Conservation (phyloP, 2,329 filamentous ascomycete species). For the Fusarium xyrophilum region DNA sequence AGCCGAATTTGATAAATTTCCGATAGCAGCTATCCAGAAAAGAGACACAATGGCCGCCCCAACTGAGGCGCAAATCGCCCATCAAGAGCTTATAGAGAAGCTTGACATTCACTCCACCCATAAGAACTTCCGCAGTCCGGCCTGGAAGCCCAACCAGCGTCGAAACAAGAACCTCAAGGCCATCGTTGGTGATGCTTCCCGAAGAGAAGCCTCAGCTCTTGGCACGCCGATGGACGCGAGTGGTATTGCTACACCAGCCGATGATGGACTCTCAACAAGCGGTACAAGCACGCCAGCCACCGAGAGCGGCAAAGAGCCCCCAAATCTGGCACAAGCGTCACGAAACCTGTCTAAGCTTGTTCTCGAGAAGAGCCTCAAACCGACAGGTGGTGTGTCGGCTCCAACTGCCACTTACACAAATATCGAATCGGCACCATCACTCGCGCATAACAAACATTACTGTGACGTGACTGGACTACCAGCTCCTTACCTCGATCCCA, state of each 20-base stretch:
- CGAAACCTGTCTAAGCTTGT: conserved; percentile 87
- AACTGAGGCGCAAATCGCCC: conserved; percentile 77
- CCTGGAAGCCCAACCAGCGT: conserved; percentile 91
- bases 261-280: conserved; percentile 63
- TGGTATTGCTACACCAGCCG: conserved; percentile 72
- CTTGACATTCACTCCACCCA: conserved; percentile 88
- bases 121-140: conserved; percentile 87
- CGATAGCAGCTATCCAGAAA: not conserved
- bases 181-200: conserved; percentile 86
- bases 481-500: conserved; percentile 93
- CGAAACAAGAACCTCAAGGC: conserved; percentile 99
- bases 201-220: conserved; percentile 86
- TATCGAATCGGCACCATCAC: conserved; percentile 90
- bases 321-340: conserved; percentile 88
- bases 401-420: conserved; percentile 91
- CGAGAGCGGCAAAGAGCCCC: conserved; percentile 53
- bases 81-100: conserved; percentile 85
- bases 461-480: conserved; percentile 94
- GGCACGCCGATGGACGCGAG: conserved; percentile 79
- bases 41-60: conserved; percentile 64
- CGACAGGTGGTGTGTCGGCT: conserved; percentile 50
- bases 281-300: conserved; percentile 64
- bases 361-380: conserved; percentile 77
- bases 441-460: conserved; percentile 85
- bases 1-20: not conserved